These are phyloP conservation scores for Botrytis deweyae DNA, from an alignment of 2,329 filamentous ascomycete species.

Conservation along the genomic window DNA sequence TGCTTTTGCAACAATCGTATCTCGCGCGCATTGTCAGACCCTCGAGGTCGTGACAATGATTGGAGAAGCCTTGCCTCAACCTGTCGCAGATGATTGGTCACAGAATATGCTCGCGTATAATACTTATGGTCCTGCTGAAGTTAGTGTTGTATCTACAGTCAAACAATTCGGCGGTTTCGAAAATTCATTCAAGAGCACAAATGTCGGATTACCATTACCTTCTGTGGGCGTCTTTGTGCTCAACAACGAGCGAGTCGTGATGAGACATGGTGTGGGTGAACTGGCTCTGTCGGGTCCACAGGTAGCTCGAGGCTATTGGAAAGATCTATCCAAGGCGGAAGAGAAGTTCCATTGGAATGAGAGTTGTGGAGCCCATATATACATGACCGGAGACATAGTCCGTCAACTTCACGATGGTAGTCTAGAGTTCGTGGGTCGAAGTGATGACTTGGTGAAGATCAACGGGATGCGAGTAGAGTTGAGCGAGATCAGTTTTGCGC, in stretches of 20 bases:
- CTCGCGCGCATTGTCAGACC: not conserved
- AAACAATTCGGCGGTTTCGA: constrained; percentile 4
- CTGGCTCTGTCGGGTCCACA: constrained; percentile 48
- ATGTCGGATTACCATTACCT: constrained; percentile 3
- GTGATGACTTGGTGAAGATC: constrained; percentile 67
- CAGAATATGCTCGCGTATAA: not conserved
- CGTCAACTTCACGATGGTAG: constrained; percentile 50
- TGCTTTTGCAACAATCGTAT: constrained; percentile 13
- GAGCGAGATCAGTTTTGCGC: constrained; percentile 45
- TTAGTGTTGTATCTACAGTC: constrained; percentile 26
- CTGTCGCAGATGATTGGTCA: constrained; percentile 31
- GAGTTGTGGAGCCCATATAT: constrained; percentile 46
- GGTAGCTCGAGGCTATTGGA: constrained; percentile 61
- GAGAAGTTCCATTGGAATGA: constrained; percentile 58
- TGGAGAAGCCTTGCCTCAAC: constrained; percentile 14
- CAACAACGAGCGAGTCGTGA: constrained; percentile 27
- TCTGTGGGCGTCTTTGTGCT: constrained; percentile 42
- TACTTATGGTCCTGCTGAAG: constrained; percentile 20
- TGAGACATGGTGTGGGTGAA: constrained; percentile 35
- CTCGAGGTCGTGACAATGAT: constrained; percentile 13
- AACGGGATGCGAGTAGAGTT: constrained; percentile 65
- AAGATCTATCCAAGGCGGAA: constrained; percentile 56
- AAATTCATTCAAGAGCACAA: not conserved
- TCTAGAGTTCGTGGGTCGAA: constrained; percentile 59
- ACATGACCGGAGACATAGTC: constrained; percentile 61